Conservation (phyloP, 2,329 filamentous ascomycete genomes). For the Fusarium torreyae region DNA sequence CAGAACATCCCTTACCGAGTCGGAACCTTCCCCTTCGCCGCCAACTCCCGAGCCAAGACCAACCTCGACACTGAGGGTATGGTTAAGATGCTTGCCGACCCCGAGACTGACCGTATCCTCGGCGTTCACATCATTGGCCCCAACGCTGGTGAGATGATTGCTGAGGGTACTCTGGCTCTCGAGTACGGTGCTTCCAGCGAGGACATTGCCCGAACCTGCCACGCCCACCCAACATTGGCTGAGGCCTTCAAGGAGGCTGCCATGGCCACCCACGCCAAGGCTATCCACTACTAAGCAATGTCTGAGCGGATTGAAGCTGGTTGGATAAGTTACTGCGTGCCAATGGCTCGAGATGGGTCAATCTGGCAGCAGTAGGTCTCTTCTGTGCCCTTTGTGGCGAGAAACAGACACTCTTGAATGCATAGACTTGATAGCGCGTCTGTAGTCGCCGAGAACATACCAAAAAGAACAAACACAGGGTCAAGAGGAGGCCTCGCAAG, state of each 20-base stretch:
- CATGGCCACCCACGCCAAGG: constrained; percentile 96
- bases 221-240: constrained; percentile 94
- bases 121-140: constrained; percentile 97
- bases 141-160: constrained; percentile 99
- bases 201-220: constrained; percentile 94
- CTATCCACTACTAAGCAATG: constrained; percentile 86
- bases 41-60: constrained; percentile 99
- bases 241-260: constrained; percentile 99
- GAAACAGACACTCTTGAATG: constrained; percentile 36
- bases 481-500: constrained; percentile 42
- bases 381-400: constrained; percentile 36
- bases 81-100: constrained; percentile 97
- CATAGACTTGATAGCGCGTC: constrained; percentile 34
- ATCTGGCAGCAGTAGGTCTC: constrained; percentile 26
- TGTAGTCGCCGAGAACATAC: constrained; percentile 33
- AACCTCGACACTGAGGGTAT: constrained; percentile 96
- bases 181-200: constrained; percentile 97
- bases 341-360: constrained; percentile 5
- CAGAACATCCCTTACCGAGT: constrained; percentile 92
- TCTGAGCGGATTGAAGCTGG: constrained; percentile 16
- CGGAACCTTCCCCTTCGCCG: constrained; percentile 96
- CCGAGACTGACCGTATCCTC: constrained; percentile 94
- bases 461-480: constrained; percentile 37
- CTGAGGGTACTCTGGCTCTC: constrained; percentile 92
- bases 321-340: constrained; percentile 30